Percentiles rank a stretch among this genome's conserved stretches.
These are phyloP conservation scores for Cladosporium sp. DNA, from an alignment of 2,329 filamentous ascomycete genomes.

Conservation along the genomic window DNA sequence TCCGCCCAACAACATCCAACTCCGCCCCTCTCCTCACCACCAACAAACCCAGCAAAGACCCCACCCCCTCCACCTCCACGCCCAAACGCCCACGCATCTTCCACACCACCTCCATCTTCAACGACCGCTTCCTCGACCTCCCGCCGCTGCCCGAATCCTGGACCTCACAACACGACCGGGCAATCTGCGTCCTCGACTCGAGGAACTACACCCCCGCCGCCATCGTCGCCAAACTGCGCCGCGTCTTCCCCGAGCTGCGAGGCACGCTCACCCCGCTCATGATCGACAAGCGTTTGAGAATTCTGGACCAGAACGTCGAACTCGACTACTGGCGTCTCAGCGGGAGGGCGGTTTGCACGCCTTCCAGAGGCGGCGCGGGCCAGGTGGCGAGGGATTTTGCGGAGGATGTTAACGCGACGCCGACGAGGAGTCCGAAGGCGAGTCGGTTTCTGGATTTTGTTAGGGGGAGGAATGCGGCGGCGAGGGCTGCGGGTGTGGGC, in stretches of 20 bases:
- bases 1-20: conserved; percentile 1
- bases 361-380: not conserved
- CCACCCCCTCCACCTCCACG: not conserved
- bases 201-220: conserved; percentile 23
- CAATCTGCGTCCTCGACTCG: conserved; percentile 33
- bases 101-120: conserved; percentile 14
- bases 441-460: too few relatives aligned
- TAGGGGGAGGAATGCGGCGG: too few relatives aligned
- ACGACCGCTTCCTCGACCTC: conserved; percentile 24
- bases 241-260: conserved; percentile 27
- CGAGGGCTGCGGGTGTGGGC: too few relatives aligned
- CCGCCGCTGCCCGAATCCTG: conserved; percentile 29
- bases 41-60: not conserved
- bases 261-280: conserved; percentile 27
- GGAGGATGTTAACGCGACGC: not conserved
- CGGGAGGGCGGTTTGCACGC: not conserved
- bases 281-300: conserved; percentile 33
- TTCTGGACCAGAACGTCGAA: conserved; percentile 32
- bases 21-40: conserved; percentile 4
- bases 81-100: conserved; percentile 9
- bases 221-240: conserved; percentile 29
- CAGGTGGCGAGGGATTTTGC: not conserved
- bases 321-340: conserved; percentile 27
- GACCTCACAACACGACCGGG: conserved; percentile 29
- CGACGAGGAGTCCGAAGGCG: not conserved